phyloP scores from a whole-genome alignment of 805 yeast species.

The Henningerozyma blattae region DNA sequence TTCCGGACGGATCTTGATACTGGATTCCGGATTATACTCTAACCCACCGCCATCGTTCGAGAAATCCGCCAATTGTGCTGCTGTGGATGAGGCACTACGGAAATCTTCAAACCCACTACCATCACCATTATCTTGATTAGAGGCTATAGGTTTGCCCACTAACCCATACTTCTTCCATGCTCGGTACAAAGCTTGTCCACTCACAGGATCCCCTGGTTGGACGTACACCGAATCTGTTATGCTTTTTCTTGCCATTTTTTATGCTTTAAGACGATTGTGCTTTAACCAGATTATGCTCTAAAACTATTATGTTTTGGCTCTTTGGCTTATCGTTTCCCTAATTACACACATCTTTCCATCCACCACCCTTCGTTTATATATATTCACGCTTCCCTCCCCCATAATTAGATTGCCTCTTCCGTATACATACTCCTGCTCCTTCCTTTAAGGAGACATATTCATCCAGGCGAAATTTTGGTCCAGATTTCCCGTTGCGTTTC shows the following conservation, averaged over 20 bases:
- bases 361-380: too few species aligned
- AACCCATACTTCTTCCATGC: constrained; percentile 63
- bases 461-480: too few species aligned
- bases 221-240: constrained; percentile 39
- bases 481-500: too few species aligned
- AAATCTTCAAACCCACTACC: not conserved
- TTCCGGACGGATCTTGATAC: not conserved
- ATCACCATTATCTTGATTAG: constrained; percentile 22
- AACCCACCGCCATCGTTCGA: not conserved
- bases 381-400: too few species aligned
- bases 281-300: too few species aligned
- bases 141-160: not conserved
- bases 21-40: not conserved
- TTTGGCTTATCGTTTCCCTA: too few species aligned
- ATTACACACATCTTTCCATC: too few species aligned
- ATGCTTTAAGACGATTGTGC: not conserved
- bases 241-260: constrained; percentile 1
- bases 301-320: too few species aligned
- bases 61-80: constrained; percentile 1
- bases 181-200: constrained; percentile 63
- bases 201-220: constrained; percentile 55
- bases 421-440: too few species aligned
- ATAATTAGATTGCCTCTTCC: too few species aligned
- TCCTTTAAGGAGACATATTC: too few species aligned
- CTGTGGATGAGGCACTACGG: not conserved